Evolutionary conservation across 176 grass and related monocot species (phyloP).

Genomic region (Neostapfia colusana): DNA sequence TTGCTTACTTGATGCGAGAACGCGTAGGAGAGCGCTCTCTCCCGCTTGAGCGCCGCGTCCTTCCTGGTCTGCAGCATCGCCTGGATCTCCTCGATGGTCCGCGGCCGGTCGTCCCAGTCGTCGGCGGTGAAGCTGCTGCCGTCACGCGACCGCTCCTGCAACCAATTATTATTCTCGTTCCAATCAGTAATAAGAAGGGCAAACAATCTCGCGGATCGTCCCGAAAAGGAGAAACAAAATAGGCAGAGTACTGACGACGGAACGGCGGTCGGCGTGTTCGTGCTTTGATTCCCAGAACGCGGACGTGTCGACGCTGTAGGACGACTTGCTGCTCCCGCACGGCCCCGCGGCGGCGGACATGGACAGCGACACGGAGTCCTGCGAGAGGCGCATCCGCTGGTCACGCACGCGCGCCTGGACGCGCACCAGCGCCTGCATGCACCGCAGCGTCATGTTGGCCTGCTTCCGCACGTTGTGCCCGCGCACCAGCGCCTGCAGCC

Average conservation of each 20-base stretch:
- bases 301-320: constrained; percentile 76
- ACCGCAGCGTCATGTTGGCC: constrained; percentile 90
- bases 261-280: constrained; percentile 69
- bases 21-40: constrained; percentile 81
- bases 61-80: constrained; percentile 76
- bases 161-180: not conserved
- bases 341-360: not conserved
- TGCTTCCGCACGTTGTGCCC: constrained; percentile 97
- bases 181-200: not conserved
- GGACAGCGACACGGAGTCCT: constrained; percentile 44
- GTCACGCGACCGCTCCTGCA: constrained; percentile 72
- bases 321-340: constrained; percentile 73
- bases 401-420: constrained; percentile 86
- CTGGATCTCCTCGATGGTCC: constrained; percentile 93
- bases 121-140: constrained; percentile 87
- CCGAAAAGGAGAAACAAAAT: not conserved
- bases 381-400: constrained; percentile 78
- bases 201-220: not conserved
- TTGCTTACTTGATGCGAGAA: constrained; percentile 77
- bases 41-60: constrained; percentile 82
- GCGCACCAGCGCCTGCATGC: constrained; percentile 93
- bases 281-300: constrained; percentile 76
- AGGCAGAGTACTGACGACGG: constrained; percentile 44
- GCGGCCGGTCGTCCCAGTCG: constrained; percentile 81
- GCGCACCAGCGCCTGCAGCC: constrained; percentile 91